Base-by-base conservation (phyloP, 257 asterid species). In the Linderniella brevidens region DNA sequence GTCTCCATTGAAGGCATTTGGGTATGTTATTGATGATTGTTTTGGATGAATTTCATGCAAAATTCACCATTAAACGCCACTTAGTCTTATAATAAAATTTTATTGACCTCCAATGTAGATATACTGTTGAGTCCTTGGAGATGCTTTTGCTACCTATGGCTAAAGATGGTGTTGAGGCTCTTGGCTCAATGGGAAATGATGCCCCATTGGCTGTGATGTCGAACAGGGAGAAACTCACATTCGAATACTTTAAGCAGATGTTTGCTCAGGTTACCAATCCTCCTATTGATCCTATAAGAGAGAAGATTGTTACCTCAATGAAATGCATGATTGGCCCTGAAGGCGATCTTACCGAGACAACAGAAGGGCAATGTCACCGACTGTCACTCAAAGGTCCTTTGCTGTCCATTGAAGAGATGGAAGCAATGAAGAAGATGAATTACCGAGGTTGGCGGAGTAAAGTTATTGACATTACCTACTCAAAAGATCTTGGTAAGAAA, bases 321-420 rank as follows among this genome's bases (percentile, higher is more conserved):
- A 82, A 85, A 54, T 90, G 99, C 65, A 90, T 90, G 99, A 54
- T 90, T n/a, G 99, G 99, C 46, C 99, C 99, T 9, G 99, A 90
- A 73, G 96, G 96, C 13, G 99, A 90, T 72, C 96, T 85, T 35
- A 85, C 99, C 8, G 99, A 90, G 68, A 77, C 94, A 60, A 85
- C 96, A 8, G 99, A 90, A 65, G 93, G 81, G 65, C 99, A 90
- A 59, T 90, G 99, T 46, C 92, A 71, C 49, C 96, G 99, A 52
- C 72, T 90, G 59, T 81, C 99, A 6, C 78, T 90, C 46, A 85
- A 85, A 68, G 94, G 99, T 10, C 92, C 99, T 42, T 75, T 90
- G 29, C 64, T 90, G 53, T 68, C 92, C 46, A 74, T 81, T 61
- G 82, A 81, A 18, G 93, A 90, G 64, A 85, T 71, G 88, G 99